Conservation (phyloP, 2,329 filamentous ascomycete genomes). For the Teratosphaeria destructans region DNA sequence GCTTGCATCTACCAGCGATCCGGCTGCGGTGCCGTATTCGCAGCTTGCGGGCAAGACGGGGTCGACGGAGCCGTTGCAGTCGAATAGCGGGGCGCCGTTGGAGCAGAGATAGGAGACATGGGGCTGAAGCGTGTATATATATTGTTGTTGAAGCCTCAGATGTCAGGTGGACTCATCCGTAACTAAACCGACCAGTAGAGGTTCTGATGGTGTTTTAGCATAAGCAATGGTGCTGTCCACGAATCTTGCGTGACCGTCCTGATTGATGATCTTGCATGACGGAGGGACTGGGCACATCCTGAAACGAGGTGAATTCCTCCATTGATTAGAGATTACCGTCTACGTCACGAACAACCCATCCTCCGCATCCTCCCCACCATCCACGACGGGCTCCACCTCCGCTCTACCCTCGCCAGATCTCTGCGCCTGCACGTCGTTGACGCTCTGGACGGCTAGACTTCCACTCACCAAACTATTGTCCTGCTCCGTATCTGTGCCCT, state of each 20-base stretch:
- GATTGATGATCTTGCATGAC: no score
- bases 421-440: neutral
- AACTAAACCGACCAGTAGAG: neutral
- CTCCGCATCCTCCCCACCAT: no score
- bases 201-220: no score
- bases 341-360: no score
- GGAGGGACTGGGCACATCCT: no score
- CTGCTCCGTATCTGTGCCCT: neutral
- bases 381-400: neutral
- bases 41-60: conserved; percentile 20
- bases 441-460: neutral
- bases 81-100: conserved; percentile 47
- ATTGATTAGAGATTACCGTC: no score
- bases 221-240: no score
- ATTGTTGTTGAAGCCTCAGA: neutral
- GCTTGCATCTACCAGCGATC: conserved; percentile 50
- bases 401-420: neutral
- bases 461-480: neutral
- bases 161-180: neutral
- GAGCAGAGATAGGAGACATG: conserved; percentile 45
- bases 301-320: no score
- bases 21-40: conserved; percentile 48
- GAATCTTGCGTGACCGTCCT: no score
- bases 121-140: neutral
- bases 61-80: conserved; percentile 33